These are phyloP conservation scores for Dalbergia cultrata DNA, from an alignment of 306 rosid species.

Conservation along the genomic window DNA sequence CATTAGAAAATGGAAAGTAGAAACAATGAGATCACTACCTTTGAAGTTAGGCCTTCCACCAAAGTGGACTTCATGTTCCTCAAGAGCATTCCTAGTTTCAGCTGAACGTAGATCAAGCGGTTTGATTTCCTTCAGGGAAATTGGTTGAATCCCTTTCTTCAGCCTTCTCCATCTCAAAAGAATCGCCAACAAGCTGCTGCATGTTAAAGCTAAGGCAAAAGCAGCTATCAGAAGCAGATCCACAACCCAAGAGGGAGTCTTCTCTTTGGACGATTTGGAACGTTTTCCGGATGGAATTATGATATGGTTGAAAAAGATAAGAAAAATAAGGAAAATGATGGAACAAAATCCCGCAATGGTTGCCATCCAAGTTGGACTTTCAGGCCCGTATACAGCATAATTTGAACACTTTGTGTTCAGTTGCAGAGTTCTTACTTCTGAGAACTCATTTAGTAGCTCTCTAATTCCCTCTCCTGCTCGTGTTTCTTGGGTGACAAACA, in stretches of 20 bases:
- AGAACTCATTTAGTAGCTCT: slow-evolving; percentile 57
- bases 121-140: slow-evolving; percentile 46
- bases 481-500: slow-evolving; percentile 85
- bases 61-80: slow-evolving; percentile 80
- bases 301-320: slow-evolving; percentile 65
- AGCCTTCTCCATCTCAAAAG: slow-evolving; percentile 71
- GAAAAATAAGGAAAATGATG: slow-evolving; percentile 57
- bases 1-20: background rate
- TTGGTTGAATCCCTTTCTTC: slow-evolving; percentile 59
- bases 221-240: slow-evolving; percentile 73
- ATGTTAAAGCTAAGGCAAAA: slow-evolving; percentile 59
- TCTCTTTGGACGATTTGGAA: slow-evolving; percentile 55
- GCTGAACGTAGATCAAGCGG: slow-evolving; percentile 54
- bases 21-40: slow-evolving; percentile 52
- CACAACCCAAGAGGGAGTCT: slow-evolving; percentile 68
- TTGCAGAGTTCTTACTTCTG: slow-evolving; percentile 59
- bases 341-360: slow-evolving; percentile 68
- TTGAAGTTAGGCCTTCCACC: slow-evolving; percentile 81
- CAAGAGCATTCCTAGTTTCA: slow-evolving; percentile 59
- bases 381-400: slow-evolving; percentile 67
- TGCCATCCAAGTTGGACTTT: slow-evolving; percentile 71
- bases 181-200: slow-evolving; percentile 57
- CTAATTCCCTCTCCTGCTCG: slow-evolving; percentile 51
- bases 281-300: slow-evolving; percentile 57
- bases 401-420: slow-evolving; percentile 55